Percentiles rank a stretch among this genome's conserved stretches.
Conservation (phyloP, 2,329 filamentous ascomycete genomes). For the Alternaria atra region DNA sequence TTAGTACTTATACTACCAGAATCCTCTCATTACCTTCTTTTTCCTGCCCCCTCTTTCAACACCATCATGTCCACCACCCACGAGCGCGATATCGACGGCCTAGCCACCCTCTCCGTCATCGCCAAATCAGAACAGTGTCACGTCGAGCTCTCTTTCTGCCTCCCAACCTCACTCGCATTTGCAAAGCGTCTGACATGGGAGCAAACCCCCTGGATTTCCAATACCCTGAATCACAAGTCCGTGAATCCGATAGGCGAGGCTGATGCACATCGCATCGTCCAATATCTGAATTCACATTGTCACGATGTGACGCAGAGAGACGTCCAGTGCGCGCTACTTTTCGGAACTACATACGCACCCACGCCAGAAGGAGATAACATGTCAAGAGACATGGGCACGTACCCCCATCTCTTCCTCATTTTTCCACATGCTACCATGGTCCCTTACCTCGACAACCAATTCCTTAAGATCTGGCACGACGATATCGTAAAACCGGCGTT, state of each 20-base stretch:
- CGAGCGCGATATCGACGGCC: constrained; percentile 6
- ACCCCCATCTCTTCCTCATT: constrained; percentile 25
- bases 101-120: background rate
- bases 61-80: constrained; percentile 1
- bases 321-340: constrained; percentile 15
- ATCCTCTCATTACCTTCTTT: background rate
- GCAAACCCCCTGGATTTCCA: constrained; percentile 28
- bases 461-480: constrained; percentile 32
- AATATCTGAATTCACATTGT: background rate
- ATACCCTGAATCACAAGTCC: background rate
- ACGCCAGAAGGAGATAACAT: background rate
- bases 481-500: constrained; percentile 31
- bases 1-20: background rate
- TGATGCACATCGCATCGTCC: constrained; percentile 15
- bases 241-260: constrained; percentile 13
- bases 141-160: constrained; percentile 24
- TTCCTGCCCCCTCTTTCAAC: background rate
- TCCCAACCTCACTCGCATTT: constrained; percentile 28
- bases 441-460: constrained; percentile 3
- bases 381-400: background rate
- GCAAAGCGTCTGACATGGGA: constrained; percentile 33
- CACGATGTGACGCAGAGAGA: background rate
- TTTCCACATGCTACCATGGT: constrained; percentile 24
- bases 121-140: constrained; percentile 1
- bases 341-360: constrained; percentile 18